A percentile compares a stretch with the other conserved stretches of the same genome.
These are phyloP conservation scores for Aureobasidium uvarum DNA, from an alignment of 2,329 filamentous ascomycete genomes.

Conservation along the genomic window DNA sequence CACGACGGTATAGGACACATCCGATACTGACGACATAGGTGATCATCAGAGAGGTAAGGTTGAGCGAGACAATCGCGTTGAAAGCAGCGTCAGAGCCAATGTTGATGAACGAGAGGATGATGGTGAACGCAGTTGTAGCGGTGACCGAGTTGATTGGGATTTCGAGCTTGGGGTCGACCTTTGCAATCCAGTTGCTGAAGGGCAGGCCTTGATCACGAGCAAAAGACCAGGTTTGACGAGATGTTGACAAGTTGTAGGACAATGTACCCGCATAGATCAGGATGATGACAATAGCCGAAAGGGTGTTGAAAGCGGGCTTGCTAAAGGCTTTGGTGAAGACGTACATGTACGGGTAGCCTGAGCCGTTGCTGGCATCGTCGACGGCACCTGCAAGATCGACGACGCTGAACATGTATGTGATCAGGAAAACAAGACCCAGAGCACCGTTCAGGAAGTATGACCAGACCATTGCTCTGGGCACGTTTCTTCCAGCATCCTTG, in stretches of 20 bases:
- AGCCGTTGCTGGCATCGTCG: slow-evolving; percentile 29
- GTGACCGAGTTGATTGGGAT: slow-evolving; percentile 24
- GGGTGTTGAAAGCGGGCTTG: slow-evolving; percentile 32
- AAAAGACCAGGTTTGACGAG: slow-evolving; percentile 30
- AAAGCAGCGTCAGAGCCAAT: slow-evolving; percentile 30
- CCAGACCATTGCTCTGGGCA: slow-evolving; percentile 45
- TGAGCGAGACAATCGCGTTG: slow-evolving; percentile 28
- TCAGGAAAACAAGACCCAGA: slow-evolving; percentile 33
- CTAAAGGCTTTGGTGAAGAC: slow-evolving; percentile 38
- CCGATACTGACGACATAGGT: slow-evolving; percentile 31
- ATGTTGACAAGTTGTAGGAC: slow-evolving; percentile 29
- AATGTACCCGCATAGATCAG: slow-evolving; percentile 29
- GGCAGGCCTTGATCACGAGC: slow-evolving; percentile 30
- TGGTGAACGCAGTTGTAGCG: slow-evolving; percentile 21
- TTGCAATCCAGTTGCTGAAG: slow-evolving; percentile 28
- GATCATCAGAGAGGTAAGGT: slow-evolving; percentile 26
- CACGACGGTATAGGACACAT: slow-evolving; percentile 33
- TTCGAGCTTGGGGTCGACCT: slow-evolving; percentile 28
- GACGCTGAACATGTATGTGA: slow-evolving; percentile 37
- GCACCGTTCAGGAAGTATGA: slow-evolving; percentile 40
- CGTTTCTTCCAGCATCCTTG: slow-evolving; percentile 43
- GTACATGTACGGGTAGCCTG: slow-evolving; percentile 41
- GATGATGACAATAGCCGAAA: slow-evolving; percentile 32
- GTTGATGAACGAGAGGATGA: slow-evolving; percentile 32
- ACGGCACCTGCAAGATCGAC: slow-evolving; percentile 36